These are phyloP conservation scores for Phenoliferia sp. DNA, from an alignment of 1,284 basidiomycete species.

Conservation along the genomic window DNA sequence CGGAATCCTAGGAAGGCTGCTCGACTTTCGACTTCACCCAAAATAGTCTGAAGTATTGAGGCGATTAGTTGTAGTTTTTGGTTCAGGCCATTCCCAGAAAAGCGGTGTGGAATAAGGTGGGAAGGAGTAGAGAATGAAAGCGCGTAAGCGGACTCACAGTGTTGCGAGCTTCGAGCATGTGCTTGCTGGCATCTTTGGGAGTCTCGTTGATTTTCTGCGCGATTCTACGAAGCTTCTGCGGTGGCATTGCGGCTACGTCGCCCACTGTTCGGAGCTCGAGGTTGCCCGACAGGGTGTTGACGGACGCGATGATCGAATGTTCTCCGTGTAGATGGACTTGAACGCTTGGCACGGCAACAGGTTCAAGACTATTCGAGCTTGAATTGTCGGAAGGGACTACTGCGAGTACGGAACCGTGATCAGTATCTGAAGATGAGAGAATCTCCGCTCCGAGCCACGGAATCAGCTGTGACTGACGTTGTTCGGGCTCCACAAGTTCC, in stretches of 20 bases:
- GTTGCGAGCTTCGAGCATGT: constrained; percentile 9
- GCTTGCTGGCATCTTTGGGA: not conserved
- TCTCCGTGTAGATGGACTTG: constrained; percentile 14
- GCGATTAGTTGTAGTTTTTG: not conserved
- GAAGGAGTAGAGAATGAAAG: not conserved
- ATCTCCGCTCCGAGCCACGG: too few species aligned
- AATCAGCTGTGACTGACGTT: not conserved
- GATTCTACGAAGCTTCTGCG: constrained; percentile 6
- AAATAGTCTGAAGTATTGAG: constrained; percentile 10
- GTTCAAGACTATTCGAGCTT: not conserved
- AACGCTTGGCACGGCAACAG: constrained; percentile 9
- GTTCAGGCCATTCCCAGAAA: not conserved
- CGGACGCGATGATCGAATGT: constrained; percentile 6
- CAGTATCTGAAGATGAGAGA: too few species aligned
- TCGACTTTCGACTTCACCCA: constrained; percentile 27
- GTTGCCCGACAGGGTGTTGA: constrained; percentile 12
- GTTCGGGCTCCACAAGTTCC: constrained; percentile 8
- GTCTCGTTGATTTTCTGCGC: constrained; percentile 12
- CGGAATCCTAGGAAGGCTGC: constrained; percentile 16
- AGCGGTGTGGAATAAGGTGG: not conserved
- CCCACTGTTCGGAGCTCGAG: constrained; percentile 17
- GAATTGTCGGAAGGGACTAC: too few species aligned
- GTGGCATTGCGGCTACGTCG: not conserved
- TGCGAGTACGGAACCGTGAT: too few species aligned
- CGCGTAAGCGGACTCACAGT: constrained; percentile 6